Conservation (phyloP, 176 grass and related monocot species). For the Pontederia paniculata region DNA sequence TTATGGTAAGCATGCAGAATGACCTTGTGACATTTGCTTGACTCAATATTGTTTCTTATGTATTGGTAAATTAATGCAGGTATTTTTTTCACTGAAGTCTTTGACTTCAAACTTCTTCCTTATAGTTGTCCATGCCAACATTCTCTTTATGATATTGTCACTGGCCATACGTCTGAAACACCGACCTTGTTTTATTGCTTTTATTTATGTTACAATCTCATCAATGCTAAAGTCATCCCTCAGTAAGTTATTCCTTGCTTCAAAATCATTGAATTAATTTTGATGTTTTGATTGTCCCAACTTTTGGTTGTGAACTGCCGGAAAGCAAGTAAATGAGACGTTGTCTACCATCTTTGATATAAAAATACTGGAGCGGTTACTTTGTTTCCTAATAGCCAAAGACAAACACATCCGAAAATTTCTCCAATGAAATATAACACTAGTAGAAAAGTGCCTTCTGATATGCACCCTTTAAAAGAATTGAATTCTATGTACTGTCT, state of each 20-base stretch:
- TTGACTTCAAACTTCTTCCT: conserved; percentile 82
- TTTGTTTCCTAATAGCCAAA: no score
- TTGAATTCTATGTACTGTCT: no score
- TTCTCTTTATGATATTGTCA: conserved; percentile 82
- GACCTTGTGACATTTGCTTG: not conserved
- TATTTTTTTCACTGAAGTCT: conserved; percentile 98
- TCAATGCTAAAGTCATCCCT: conserved; percentile 87
- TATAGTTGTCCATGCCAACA: conserved; percentile 94
- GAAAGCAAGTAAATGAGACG: no score
- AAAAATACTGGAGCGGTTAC: no score
- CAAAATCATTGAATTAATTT: no score
- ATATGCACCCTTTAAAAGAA: no score
- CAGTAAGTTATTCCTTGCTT: conserved; percentile 38
- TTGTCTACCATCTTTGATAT: no score
- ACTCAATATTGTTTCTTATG: conserved; percentile 18
- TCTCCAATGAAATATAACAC: no score
- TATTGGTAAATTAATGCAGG: conserved; percentile 50
- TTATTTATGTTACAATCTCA: conserved; percentile 63
- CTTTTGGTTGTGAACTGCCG: no score
- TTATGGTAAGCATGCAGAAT: conserved; percentile 45
- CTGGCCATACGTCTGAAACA: conserved; percentile 73
- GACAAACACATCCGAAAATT: no score
- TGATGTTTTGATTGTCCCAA: no score
- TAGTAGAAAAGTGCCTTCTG: no score
- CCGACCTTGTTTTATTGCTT: conserved; percentile 83